phyloP scores from a whole-genome alignment of 257 asterid genomes.

The Salvia splendens region DNA sequence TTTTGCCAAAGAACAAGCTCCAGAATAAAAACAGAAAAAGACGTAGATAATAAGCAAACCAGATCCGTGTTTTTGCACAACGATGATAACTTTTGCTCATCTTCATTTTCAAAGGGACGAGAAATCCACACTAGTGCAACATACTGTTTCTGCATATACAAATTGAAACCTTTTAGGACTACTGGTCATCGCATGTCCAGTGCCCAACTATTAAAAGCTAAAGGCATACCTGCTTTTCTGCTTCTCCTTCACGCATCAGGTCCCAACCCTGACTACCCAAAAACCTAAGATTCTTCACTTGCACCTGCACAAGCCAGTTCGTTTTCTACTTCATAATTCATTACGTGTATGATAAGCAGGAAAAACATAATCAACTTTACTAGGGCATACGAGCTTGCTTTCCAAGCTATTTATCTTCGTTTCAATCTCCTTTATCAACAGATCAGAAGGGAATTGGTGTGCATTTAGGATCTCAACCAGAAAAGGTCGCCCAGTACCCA shows the following conservation, averaged over 20 bases:
- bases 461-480: slow-evolving; percentile 89
- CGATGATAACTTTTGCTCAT: slow-evolving; percentile 52
- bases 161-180: slow-evolving; percentile 13
- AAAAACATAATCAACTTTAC: slow-evolving; percentile 19
- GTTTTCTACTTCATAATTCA: slow-evolving; percentile 23
- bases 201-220: slow-evolving; percentile 17
- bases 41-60: slow-evolving; percentile 38
- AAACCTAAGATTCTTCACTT: slow-evolving; percentile 73
- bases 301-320: slow-evolving; percentile 52
- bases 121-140: slow-evolving; percentile 92
- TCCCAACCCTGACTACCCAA: slow-evolving; percentile 84
- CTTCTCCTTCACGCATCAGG: slow-evolving; percentile 98
- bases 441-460: slow-evolving; percentile 64
- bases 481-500: slow-evolving; percentile 96
- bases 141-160: slow-evolving; percentile 74
- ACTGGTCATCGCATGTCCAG: slow-evolving; percentile 9
- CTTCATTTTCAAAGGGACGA: slow-evolving; percentile 61
- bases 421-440: slow-evolving; percentile 71
- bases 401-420: slow-evolving; percentile 68
- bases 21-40: slow-evolving; percentile 6
- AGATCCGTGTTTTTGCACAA: slow-evolving; percentile 59
- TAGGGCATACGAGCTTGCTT: slow-evolving; percentile 57
- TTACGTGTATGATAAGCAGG: slow-evolving; percentile 20
- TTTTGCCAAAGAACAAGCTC: slow-evolving; percentile 4
- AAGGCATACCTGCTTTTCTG: slow-evolving; percentile 82